A percentile compares a stretch with the other conserved stretches of the same genome.
phyloP scores from a whole-genome alignment of 2,329 filamentous ascomycete species.

The Xylaria sp. region DNA sequence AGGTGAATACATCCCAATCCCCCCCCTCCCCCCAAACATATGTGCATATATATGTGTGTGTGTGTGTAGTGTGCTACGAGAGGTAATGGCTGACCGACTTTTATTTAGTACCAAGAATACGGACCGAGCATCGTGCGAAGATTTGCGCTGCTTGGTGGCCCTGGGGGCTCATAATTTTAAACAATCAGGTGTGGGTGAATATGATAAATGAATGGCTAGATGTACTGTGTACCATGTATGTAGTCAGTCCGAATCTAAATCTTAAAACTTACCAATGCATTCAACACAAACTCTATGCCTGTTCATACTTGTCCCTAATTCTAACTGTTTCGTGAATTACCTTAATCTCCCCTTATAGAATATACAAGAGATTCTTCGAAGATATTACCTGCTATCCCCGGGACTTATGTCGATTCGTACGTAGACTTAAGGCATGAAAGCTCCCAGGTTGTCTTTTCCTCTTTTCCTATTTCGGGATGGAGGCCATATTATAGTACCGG shows the following conservation, averaged over 20 bases:
- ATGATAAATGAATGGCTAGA: slow-evolving; percentile 5
- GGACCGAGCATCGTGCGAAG: slow-evolving; percentile 94
- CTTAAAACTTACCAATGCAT: slow-evolving; percentile 8
- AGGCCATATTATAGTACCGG: too few species aligned
- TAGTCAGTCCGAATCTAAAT: slow-evolving; percentile 1
- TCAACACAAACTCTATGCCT: background rate
- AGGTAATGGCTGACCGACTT: slow-evolving; percentile 1
- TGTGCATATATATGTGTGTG: background rate
- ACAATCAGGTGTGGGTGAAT: slow-evolving; percentile 6
- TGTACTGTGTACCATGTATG: slow-evolving; percentile 3
- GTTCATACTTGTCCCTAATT: background rate
- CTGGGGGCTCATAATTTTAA: slow-evolving; percentile 74
- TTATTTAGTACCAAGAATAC: slow-evolving; percentile 85
- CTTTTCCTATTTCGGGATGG: too few species aligned
- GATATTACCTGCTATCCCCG: background rate
- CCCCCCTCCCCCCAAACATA: background rate
- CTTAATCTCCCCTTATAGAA: background rate
- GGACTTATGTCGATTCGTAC: background rate
- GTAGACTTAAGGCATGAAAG: too few species aligned
- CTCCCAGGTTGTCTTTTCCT: too few species aligned
- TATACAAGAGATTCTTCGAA: background rate
- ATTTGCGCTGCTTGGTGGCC: slow-evolving; percentile 92
- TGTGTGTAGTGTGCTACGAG: background rate
- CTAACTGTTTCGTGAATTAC: too few species aligned
- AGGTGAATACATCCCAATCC: slow-evolving; percentile 58